These are phyloP conservation scores for Umbelopsis vinacea DNA, from an alignment of 192 early-diverging fungal species.

Conservation along the genomic window DNA sequence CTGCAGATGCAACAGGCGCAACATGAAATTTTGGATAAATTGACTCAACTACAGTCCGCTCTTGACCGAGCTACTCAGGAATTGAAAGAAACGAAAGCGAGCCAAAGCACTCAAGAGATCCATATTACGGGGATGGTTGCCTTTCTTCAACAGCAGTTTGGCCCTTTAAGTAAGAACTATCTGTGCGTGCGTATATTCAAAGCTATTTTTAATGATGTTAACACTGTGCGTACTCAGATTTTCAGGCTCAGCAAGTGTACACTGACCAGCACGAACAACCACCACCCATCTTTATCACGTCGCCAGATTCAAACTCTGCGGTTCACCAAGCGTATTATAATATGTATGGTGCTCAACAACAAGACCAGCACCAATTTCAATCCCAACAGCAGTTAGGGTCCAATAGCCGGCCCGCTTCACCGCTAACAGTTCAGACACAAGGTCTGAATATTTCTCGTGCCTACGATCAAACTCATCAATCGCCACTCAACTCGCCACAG, in stretches of 20 bases:
- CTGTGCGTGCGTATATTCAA: too few relatives aligned
- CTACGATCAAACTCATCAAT: slow-evolving; percentile 11
- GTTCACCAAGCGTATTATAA: neutral
- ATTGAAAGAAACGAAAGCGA: slow-evolving; percentile 71
- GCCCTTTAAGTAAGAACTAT: slow-evolving; percentile 27
- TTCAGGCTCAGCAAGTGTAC: neutral
- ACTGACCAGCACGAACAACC: slow-evolving; percentile 36
- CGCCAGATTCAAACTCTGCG: slow-evolving; percentile 40
- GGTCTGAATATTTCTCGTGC: neutral
- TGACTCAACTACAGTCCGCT: slow-evolving; percentile 75
- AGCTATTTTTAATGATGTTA: too few relatives aligned
- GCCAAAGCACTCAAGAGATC: slow-evolving; percentile 69
- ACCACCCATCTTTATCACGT: slow-evolving; percentile 60
- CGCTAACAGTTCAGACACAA: slow-evolving; percentile 19
- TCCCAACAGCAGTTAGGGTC: neutral
- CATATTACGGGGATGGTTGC: slow-evolving; percentile 71
- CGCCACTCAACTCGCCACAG: neutral
- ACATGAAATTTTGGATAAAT: slow-evolving; percentile 72
- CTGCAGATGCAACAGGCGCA: slow-evolving; percentile 78
- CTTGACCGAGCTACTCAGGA: slow-evolving; percentile 75
- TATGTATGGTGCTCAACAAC: neutral
- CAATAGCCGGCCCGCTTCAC: neutral
- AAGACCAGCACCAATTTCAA: neutral
- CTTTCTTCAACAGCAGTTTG: slow-evolving; percentile 52
- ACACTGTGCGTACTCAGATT: neutral